Evolutionary conservation across 805 yeast genomes (phyloP).

Genomic region (Starmerella davenportii): DNA sequence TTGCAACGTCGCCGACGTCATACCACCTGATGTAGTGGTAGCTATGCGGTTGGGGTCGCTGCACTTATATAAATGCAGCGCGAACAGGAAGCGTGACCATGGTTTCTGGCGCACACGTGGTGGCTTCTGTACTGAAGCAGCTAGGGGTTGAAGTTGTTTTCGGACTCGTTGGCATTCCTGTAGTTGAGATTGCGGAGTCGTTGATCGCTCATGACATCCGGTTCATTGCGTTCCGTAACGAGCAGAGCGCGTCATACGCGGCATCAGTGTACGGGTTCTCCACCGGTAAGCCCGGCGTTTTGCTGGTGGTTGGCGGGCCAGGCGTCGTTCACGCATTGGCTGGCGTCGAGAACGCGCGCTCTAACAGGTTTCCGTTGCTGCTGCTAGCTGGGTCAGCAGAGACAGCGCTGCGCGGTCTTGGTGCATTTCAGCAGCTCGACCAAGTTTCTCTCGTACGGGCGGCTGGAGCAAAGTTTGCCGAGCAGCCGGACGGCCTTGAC

Average conservation of each 20-base stretch:
- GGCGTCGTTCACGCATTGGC: constrained; percentile 52
- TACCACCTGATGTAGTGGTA: no score
- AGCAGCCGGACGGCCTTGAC: constrained; percentile 25
- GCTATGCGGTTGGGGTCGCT: no score
- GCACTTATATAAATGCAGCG: no score
- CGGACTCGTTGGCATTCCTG: constrained; percentile 63
- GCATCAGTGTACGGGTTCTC: constrained; percentile 54
- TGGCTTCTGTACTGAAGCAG: constrained; percentile 31
- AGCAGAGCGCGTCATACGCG: constrained; percentile 60
- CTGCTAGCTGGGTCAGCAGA: constrained; percentile 48
- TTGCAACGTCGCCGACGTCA: no score
- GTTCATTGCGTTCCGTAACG: constrained; percentile 48
- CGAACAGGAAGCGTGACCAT: no score
- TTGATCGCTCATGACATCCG: constrained; percentile 35
- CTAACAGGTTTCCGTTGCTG: constrained; percentile 48
- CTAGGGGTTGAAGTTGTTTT: constrained; percentile 41
- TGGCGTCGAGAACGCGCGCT: constrained; percentile 43
- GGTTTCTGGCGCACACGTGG: constrained; percentile 28
- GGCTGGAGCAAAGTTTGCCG: constrained; percentile 34
- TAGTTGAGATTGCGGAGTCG: constrained; percentile 53
- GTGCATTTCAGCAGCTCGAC: constrained; percentile 58
- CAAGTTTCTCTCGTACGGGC: constrained; percentile 35
- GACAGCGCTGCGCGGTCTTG: constrained; percentile 32
- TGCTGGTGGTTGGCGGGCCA: constrained; percentile 60
- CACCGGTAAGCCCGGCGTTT: constrained; percentile 46